A percentile compares a stretch with the other conserved stretches of the same genome.
Evolutionary conservation across 495 filamentous ascomycete genomes (phyloP).

Genomic region (Xylaria bambusicola): DNA sequence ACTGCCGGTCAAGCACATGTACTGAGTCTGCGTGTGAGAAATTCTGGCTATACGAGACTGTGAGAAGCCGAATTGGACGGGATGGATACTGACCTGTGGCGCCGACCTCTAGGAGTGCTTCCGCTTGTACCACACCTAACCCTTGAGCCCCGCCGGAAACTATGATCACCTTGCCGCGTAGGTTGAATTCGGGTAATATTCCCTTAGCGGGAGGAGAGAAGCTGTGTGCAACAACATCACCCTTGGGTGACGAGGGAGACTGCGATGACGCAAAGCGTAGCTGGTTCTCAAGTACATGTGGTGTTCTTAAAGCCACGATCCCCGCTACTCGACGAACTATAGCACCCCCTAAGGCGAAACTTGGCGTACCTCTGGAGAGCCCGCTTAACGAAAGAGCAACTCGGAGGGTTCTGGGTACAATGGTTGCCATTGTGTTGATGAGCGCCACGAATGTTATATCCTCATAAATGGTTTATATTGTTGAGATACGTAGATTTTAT

Average conservation of each 20-base stretch:
- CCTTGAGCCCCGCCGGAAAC: constrained; percentile 81
- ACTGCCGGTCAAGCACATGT: constrained; percentile 59
- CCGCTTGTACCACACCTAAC: constrained; percentile 74
- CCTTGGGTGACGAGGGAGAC: constrained; percentile 15
- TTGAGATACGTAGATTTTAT: not conserved
- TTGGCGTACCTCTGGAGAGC: constrained; percentile 22
- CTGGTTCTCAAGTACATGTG: constrained; percentile 14
- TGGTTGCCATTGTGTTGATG: constrained; percentile 24
- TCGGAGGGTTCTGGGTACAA: constrained; percentile 25
- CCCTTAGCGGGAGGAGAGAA: constrained; percentile 20
- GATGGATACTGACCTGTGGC: constrained; percentile 52
- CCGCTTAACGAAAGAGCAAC: constrained; percentile 23
- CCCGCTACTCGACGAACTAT: constrained; percentile 15
- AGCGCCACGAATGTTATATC: not conserved
- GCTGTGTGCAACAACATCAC: constrained; percentile 11
- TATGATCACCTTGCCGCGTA: constrained; percentile 73
- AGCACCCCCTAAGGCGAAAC: constrained; percentile 12
- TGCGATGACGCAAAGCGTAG: constrained; percentile 14
- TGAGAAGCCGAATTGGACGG: not conserved
- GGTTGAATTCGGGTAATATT: constrained; percentile 73
- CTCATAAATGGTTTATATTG: not conserved
- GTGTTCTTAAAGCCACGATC: constrained; percentile 3
- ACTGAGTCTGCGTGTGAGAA: constrained; percentile 40
- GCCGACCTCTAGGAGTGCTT: constrained; percentile 79
- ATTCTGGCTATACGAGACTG: not conserved